phyloP scores from a whole-genome alignment of 768 basidiomycete genomes.

The Hericium coralloides region DNA sequence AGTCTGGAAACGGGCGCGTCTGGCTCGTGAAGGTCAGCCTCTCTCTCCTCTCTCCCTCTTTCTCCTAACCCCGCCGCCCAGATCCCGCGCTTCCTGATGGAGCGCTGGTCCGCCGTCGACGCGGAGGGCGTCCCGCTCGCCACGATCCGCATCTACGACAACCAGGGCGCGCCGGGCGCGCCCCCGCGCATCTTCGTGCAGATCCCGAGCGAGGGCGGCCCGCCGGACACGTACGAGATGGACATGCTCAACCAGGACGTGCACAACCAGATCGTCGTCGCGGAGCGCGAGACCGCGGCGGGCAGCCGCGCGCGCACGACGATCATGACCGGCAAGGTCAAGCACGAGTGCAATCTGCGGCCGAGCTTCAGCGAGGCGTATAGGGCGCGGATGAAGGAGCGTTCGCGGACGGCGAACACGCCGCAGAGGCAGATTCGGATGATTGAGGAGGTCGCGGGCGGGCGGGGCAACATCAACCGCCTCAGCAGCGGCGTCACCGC shows the following conservation, averaged over 20 bases:
- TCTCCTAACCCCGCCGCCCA: conserved; percentile 22
- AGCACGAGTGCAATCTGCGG: conserved; percentile 70
- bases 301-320: conserved; percentile 59
- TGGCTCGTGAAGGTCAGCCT: conserved; percentile 76
- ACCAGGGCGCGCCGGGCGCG: conserved; percentile 25
- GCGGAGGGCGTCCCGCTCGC: conserved; percentile 76
- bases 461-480: conserved; percentile 66
- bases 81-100: conserved; percentile 83
- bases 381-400: conserved; percentile 61
- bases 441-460: conserved; percentile 68
- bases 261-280: conserved; percentile 80
- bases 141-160: conserved; percentile 70
- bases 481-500: conserved; percentile 68
- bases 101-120: conserved; percentile 73
- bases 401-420: conserved; percentile 58
- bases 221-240: conserved; percentile 66
- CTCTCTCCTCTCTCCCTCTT: background rate
- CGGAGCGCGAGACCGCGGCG: conserved; percentile 67
- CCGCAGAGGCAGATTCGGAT: conserved; percentile 56
- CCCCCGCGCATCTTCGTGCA: conserved; percentile 59
- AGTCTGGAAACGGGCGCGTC: conserved; percentile 63
- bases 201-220: conserved; percentile 40
- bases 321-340: conserved; percentile 70
- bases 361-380: conserved; percentile 63
- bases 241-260: conserved; percentile 81